These are phyloP conservation scores for Mycotypha africana DNA, from an alignment of 371 early-diverging fungal genomes.

Conservation along the genomic window DNA sequence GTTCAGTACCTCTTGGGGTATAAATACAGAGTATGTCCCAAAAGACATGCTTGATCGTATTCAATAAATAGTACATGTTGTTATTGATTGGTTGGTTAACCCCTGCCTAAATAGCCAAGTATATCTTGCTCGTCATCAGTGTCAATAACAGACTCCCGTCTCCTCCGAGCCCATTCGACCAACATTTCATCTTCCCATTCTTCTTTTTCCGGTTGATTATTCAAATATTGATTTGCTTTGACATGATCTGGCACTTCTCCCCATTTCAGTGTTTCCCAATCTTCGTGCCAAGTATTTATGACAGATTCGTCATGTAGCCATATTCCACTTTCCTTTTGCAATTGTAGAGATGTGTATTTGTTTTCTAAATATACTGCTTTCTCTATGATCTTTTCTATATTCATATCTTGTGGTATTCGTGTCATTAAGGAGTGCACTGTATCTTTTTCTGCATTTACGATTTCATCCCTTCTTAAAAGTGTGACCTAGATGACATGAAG, in stretches of 20 bases:
- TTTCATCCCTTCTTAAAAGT: constrained; percentile 41
- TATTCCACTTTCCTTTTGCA: constrained; percentile 50
- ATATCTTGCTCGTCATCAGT: no score
- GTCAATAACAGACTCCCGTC: constrained; percentile 11
- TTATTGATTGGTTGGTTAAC: no score
- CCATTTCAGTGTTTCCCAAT: constrained; percentile 32
- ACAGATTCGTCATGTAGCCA: constrained; percentile 52
- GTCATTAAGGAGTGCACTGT: constrained; percentile 53
- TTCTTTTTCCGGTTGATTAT: constrained; percentile 24
- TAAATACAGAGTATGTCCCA: no score
- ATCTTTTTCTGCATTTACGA: constrained; percentile 55
- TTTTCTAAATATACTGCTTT: constrained; percentile 39
- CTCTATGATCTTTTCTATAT: constrained; percentile 45
- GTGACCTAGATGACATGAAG: constrained; percentile 53
- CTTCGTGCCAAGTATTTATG: constrained; percentile 31
- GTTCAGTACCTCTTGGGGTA: no score
- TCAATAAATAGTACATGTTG: no score
- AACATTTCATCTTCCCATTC: constrained; percentile 50
- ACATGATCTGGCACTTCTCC: constrained; percentile 38
- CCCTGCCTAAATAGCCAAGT: no score
- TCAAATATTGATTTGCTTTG: constrained; percentile 28
- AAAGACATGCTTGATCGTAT: no score
- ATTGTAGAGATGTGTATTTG: constrained; percentile 36
- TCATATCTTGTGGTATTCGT: constrained; percentile 53
- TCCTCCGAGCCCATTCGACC: constrained; percentile 23